Evolutionary conservation across 345 rosid species (phyloP).

Genomic region (Orychophragmus violaceus): DNA sequence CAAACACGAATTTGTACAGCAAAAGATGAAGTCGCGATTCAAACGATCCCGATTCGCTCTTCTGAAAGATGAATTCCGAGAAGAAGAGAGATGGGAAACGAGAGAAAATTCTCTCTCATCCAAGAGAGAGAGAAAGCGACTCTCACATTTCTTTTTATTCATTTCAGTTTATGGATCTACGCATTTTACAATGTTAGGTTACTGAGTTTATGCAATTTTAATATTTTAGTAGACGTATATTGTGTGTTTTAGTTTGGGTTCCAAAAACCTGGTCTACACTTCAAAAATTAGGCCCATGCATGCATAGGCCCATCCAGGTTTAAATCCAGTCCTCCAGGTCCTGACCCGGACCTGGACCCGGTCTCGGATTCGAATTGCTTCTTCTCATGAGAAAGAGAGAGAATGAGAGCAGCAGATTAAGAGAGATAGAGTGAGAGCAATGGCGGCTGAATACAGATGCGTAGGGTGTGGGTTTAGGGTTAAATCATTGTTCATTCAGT

Average conservation of each 20-base stretch:
- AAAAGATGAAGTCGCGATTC: no score
- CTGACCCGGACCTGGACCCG: background rate
- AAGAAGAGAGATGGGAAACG: no score
- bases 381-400: background rate
- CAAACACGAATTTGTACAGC: no score
- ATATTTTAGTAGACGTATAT: background rate
- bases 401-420: background rate
- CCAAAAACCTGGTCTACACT: background rate
- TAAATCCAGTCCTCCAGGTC: background rate
- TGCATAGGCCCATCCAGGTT: background rate
- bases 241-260: background rate
- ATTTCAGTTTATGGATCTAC: background rate
- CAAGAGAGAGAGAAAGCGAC: no score
- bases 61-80: no score
- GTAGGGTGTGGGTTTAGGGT: constrained; percentile 61
- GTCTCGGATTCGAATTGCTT: background rate
- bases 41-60: no score
- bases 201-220: background rate
- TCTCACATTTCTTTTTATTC: background rate
- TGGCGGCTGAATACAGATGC: constrained; percentile 47
- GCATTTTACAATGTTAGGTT: background rate
- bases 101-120: no score
- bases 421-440: background rate
- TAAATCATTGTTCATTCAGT: constrained; percentile 60
- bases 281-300: background rate